Evolutionary conservation across 306 rosid genomes (phyloP).

Genomic region (Acacia crassicarpa): DNA sequence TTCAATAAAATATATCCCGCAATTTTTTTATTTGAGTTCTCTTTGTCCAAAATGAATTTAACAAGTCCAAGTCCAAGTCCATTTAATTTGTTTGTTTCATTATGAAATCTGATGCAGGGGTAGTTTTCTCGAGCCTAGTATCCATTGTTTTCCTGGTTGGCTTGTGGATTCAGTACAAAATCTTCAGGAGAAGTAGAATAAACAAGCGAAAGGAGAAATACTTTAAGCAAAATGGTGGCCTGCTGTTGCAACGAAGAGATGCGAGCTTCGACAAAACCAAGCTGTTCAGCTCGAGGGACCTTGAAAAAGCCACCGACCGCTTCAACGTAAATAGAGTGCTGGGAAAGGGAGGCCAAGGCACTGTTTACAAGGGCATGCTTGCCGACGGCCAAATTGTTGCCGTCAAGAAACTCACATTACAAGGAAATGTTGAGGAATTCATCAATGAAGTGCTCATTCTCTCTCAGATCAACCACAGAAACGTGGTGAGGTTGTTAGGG

Average conservation of each 20-base stretch:
- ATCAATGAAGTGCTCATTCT: slow-evolving; percentile 39
- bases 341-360: slow-evolving; percentile 52
- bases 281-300: slow-evolving; percentile 29
- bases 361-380: slow-evolving; percentile 38
- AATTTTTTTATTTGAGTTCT: background rate
- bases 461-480: slow-evolving; percentile 44
- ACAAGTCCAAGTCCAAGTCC: background rate
- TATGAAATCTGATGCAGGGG: slow-evolving; percentile 12
- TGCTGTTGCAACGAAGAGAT: slow-evolving; percentile 35
- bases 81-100: background rate
- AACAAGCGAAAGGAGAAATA: slow-evolving; percentile 26
- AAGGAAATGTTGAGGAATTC: slow-evolving; percentile 33
- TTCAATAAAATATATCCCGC: background rate
- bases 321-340: slow-evolving; percentile 36
- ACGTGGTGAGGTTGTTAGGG: slow-evolving; percentile 41
- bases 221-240: slow-evolving; percentile 44
- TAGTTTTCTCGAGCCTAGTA: slow-evolving; percentile 38
- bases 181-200: background rate
- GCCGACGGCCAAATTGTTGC: slow-evolving; percentile 38
- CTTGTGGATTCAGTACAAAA: slow-evolving; percentile 24
- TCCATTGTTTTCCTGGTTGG: slow-evolving; percentile 22
- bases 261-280: slow-evolving; percentile 22
- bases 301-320: slow-evolving; percentile 38
- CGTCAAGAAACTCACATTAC: slow-evolving; percentile 27
- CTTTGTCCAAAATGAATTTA: background rate